phyloP scores from a whole-genome alignment of 176 grass and related monocot genomes.

The Olyra latifolia region DNA sequence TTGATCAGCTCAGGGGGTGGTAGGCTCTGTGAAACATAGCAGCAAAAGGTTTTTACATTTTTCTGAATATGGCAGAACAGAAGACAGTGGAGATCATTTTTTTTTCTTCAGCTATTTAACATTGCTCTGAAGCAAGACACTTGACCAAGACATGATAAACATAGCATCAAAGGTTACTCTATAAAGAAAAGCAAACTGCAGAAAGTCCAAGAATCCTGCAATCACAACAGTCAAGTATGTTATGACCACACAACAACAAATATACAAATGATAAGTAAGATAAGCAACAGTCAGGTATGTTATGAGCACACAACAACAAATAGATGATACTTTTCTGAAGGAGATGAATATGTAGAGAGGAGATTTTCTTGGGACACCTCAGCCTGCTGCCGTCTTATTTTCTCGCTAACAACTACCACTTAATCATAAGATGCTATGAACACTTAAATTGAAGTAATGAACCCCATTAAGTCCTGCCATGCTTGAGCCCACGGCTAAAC shows the following conservation, averaged over 20 bases:
- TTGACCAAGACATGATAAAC: neutral
- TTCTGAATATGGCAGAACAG: too few relatives aligned
- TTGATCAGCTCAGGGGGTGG: neutral
- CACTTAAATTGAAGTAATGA: too few relatives aligned
- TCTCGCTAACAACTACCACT: too few relatives aligned
- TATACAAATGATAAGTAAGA: neutral
- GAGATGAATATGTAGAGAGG: too few relatives aligned
- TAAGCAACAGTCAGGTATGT: neutral
- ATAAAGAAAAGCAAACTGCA: neutral
- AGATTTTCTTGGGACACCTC: too few relatives aligned
- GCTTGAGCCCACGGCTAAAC: too few relatives aligned
- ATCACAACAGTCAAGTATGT: neutral
- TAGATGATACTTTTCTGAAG: too few relatives aligned
- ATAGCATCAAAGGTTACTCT: neutral
- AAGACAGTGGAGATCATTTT: neutral
- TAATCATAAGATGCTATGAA: too few relatives aligned
- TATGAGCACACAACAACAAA: neutral
- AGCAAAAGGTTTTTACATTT: too few relatives aligned
- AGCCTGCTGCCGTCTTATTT: too few relatives aligned
- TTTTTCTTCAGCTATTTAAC: neutral
- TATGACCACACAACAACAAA: neutral
- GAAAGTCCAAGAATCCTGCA: neutral
- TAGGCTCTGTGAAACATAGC: neutral
- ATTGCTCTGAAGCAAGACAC: neutral
- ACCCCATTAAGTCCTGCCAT: too few relatives aligned